Evolutionary conservation across 2,329 filamentous ascomycete genomes (phyloP), one percentile per base, ranked within the genome.

Genomic region (Atkinsonella hypoxylon): DNA sequence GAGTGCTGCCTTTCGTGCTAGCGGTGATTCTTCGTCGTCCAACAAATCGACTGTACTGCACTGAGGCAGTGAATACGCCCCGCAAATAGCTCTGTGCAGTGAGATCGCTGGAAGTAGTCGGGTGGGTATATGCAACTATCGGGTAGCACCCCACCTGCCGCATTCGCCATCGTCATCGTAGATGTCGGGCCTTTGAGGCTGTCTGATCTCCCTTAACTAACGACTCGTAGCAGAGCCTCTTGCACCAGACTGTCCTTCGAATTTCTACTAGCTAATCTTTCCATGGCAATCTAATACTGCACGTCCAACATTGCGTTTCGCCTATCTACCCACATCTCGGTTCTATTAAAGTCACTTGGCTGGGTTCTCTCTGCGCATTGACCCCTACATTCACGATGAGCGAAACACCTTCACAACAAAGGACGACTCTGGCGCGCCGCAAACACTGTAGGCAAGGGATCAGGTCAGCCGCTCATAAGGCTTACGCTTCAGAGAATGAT

Each of bases 401-500:
- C 47, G 52, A 51, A 36, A 48, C 43, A 13, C 46, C 52, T 30
- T 49, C 43, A 41, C 46, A 47, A n/a, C 49, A 49, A 31, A 51
- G 22, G 17, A 59, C 60, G 31, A 69, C 66, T 45, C 63, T 68
- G 31, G 61, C 60, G 39, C 67, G 67, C 39, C 67, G 66, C 39
- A 62, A 64, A 48, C 62, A 66, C 60, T 70, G 57, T 67, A 72
- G 61, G 62, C 69, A 61, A 57, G 66, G 61, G 63, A 70, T 56
- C 62, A 71, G 56, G 61, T 58, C 55, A 57, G 65, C 71, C 15
- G 66, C 65, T 11, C 73, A 73, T 53, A 80, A 76, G 62, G 72
- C 70, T n/a, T 80, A 81, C 58, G 77, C 75, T 22, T 81, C 78
- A 3, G 78, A 81, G 61, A 79, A 75, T 57, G 78, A 81, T 57